Evolutionary conservation across 1,139 yeast genomes (phyloP), one percentile per base, ranked within the genome.

Genomic region (Geotrichum europaeum): DNA sequence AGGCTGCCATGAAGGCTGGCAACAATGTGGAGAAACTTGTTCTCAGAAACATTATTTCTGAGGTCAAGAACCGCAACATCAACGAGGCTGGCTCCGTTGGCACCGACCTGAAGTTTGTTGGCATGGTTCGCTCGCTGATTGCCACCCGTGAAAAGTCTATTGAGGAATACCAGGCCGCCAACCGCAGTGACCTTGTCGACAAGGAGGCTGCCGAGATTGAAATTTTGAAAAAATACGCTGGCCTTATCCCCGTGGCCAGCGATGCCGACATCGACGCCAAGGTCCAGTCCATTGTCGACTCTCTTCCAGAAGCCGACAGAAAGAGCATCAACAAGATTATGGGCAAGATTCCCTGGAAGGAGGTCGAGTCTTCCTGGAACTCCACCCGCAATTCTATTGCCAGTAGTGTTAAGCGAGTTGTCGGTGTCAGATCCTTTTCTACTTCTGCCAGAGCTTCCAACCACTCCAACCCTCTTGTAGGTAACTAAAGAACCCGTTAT

Each of bases 31-130:
- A 67, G 61, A 84, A 84, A 67, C 83, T 81, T 56, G 84, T 86
- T 1, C 77, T 85, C 51, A 78, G 85, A 65, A 78, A 82, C 15
- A 75, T 85, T 12, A 73, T 85, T 69, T 78, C 87, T 4, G 81
- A 79, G 20, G 79, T 84, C 64, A 85, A 85, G 72, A 85, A 85
- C 72, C 77, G 81, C 58, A 87, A 84, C 67, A 81, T 85, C 59
- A 84, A 81, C 52, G 76, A 79, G 57, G 70, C 75, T 12, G 81
- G 75, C 5, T 72, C 79, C 6, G 73, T 78, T 25, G 73, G 76
- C 47, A 79, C 80, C 57, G 87, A 84, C 66, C 79, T 79, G 59
- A 71, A 75, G 20, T 71, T 85, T 47, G 79, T 76, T 62, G 83
- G 82, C 58, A 69, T 82, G 15, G 75, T 82, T 60, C 69, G 75